Conservation (phyloP, 352 stramenopile species). For the Plasmopara muralis region DNA sequence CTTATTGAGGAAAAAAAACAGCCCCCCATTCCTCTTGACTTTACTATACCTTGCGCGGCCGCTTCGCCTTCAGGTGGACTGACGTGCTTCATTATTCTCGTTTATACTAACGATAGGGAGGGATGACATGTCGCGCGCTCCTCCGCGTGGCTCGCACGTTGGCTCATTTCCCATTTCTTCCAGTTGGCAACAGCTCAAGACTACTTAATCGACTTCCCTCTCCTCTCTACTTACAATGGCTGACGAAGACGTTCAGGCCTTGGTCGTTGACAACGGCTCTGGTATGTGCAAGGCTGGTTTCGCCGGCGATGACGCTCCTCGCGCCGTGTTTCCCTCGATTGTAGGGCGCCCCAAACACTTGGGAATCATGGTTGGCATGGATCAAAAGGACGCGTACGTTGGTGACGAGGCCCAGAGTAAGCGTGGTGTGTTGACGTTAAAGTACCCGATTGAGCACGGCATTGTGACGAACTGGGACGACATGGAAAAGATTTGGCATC, state of each 20-base stretch:
- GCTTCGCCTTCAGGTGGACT: no score
- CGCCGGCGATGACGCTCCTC: conserved; percentile 60
- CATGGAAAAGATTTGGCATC: conserved; percentile 99
- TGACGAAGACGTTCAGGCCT: conserved; percentile 38
- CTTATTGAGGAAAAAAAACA: no score
- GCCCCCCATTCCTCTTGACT: no score
- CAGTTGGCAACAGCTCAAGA: no score
- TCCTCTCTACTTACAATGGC: no score
- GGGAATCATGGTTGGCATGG: conserved; percentile 97
- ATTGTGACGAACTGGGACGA: conserved; percentile 99
- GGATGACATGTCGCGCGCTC: no score
- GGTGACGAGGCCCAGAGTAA: conserved; percentile 91
- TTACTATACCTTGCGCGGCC: no score
- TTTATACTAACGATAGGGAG: no score
- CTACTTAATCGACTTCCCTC: neutral
- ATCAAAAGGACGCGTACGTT: conserved; percentile 93
- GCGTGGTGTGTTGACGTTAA: conserved; percentile 89
- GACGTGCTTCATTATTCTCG: no score
- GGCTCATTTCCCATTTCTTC: no score
- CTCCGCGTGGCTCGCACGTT: no score
- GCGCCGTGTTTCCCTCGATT: conserved; percentile 66
- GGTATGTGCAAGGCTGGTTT: conserved; percentile 67
- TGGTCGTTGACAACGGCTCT: conserved; percentile 47
- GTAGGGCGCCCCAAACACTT: conserved; percentile 91
- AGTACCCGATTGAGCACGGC: conserved; percentile 99